Evolutionary conservation across 2,329 filamentous ascomycete species (phyloP).

Genomic region (Helminthosporium solani): DNA sequence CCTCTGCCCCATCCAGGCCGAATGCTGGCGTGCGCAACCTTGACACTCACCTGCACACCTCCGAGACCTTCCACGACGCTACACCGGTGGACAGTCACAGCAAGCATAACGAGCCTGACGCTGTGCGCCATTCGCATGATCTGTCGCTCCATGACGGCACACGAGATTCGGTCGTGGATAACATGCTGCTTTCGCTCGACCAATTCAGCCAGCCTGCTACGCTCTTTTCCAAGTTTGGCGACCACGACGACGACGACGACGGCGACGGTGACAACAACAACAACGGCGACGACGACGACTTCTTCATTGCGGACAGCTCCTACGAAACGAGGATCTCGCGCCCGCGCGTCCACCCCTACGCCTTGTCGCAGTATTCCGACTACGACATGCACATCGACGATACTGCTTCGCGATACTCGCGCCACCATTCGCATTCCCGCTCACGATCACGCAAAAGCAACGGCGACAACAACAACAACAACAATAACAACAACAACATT

Average conservation of each 20-base stretch:
- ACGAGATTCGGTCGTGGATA: slow-evolving; percentile 82
- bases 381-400: slow-evolving; percentile 47
- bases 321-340: slow-evolving; percentile 42
- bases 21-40: slow-evolving; percentile 30
- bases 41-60: slow-evolving; percentile 29
- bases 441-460: slow-evolving; percentile 69
- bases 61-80: slow-evolving; percentile 39
- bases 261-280: too few species aligned
- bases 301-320: slow-evolving; percentile 39
- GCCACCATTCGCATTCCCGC: slow-evolving; percentile 41
- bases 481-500: slow-evolving; percentile 78
- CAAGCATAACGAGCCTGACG: slow-evolving; percentile 18
- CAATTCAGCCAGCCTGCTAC: slow-evolving; percentile 22
- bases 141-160: slow-evolving; percentile 75
- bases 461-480: slow-evolving; percentile 78
- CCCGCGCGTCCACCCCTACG: slow-evolving; percentile 59
- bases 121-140: slow-evolving; percentile 70
- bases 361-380: slow-evolving; percentile 61
- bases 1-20: slow-evolving; percentile 23
- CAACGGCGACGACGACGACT: too few species aligned
- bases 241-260: too few species aligned
- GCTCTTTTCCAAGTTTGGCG: slow-evolving; percentile 40
- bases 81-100: slow-evolving; percentile 32
- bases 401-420: slow-evolving; percentile 43
- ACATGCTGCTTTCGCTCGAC: slow-evolving; percentile 92